phyloP scores from a whole-genome alignment of 306 rosid species.

The Parietaria judaica region DNA sequence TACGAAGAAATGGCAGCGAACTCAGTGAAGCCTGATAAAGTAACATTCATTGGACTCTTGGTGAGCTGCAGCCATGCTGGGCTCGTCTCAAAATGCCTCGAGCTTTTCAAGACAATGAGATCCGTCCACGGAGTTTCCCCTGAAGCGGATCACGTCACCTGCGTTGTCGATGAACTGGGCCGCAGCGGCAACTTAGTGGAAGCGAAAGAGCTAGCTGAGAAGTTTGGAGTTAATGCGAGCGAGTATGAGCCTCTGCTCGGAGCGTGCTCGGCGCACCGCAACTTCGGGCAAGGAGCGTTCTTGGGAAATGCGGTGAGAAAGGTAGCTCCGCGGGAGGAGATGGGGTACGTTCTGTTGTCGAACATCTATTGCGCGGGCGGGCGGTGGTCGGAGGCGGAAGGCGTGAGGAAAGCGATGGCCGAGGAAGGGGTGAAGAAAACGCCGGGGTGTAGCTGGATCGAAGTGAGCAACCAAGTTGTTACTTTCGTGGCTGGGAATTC shows the following conservation, averaged over 20 bases:
- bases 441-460: slow-evolving; percentile 87
- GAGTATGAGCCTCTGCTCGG: slow-evolving; percentile 55
- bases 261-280: slow-evolving; percentile 48
- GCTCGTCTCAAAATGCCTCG: slow-evolving; percentile 44
- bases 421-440: slow-evolving; percentile 70
- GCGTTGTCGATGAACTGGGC: slow-evolving; percentile 80
- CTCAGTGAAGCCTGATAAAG: slow-evolving; percentile 58
- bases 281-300: slow-evolving; percentile 26
- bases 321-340: slow-evolving; percentile 48
- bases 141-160: slow-evolving; percentile 57
- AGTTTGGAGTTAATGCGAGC: slow-evolving; percentile 16
- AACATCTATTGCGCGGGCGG: slow-evolving; percentile 63
- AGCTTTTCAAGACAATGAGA: slow-evolving; percentile 44
- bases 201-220: slow-evolving; percentile 41
- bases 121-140: slow-evolving; percentile 40
- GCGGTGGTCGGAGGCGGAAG: slow-evolving; percentile 80
- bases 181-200: slow-evolving; percentile 63
- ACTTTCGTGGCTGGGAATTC: slow-evolving; percentile 64
- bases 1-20: slow-evolving; percentile 46
- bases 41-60: slow-evolving; percentile 66
- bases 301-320: slow-evolving; percentile 44
- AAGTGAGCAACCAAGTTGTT: slow-evolving; percentile 45
- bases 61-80: slow-evolving; percentile 82
- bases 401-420: slow-evolving; percentile 51
- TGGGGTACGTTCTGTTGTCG: slow-evolving; percentile 55